A percentile compares a stretch with the other conserved stretches of the same genome.
Conservation (phyloP, 176 grass and related monocot species). For the Aechmea fasciata region DNA sequence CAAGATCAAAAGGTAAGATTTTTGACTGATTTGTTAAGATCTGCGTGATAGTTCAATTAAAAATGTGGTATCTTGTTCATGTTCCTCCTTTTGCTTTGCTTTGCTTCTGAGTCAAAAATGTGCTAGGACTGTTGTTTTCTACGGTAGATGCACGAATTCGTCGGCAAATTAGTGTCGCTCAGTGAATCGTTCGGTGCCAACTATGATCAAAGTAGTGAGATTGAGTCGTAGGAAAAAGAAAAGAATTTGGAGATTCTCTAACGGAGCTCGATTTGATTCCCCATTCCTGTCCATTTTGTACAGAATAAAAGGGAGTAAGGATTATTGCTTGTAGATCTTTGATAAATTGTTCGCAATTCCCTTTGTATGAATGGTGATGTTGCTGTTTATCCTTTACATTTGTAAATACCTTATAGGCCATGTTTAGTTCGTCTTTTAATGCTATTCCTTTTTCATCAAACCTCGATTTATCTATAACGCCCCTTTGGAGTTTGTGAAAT, state of each 20-base stretch:
- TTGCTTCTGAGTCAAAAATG: not conserved
- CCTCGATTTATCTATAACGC: not conserved
- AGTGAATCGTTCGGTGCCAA: not conserved
- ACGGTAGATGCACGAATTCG: not conserved
- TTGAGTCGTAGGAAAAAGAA: not conserved
- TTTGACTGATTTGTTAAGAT: not conserved
- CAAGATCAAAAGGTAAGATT: not conserved
- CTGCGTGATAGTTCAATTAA: too few species aligned
- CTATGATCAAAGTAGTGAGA: not conserved
- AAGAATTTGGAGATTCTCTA: not conserved
- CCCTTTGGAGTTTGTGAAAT: not conserved
- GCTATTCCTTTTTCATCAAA: not conserved
- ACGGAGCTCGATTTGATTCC: not conserved
- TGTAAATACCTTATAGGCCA: too few species aligned
- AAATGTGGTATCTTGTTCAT: too few species aligned
- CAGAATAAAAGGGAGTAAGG: not conserved
- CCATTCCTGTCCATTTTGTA: not conserved
- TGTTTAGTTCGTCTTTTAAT: not conserved
- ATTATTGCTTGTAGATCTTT: too few species aligned
- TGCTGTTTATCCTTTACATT: too few species aligned
- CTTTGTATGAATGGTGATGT: too few species aligned
- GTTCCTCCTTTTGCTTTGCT: not conserved
- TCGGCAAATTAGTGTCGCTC: not conserved
- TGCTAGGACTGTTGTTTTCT: not conserved
- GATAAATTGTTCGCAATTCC: too few species aligned